Percentiles rank a stretch among this genome's conserved stretches.
Conservation (phyloP, 176 grass and related monocot genomes). For the Cocos nucifera region DNA sequence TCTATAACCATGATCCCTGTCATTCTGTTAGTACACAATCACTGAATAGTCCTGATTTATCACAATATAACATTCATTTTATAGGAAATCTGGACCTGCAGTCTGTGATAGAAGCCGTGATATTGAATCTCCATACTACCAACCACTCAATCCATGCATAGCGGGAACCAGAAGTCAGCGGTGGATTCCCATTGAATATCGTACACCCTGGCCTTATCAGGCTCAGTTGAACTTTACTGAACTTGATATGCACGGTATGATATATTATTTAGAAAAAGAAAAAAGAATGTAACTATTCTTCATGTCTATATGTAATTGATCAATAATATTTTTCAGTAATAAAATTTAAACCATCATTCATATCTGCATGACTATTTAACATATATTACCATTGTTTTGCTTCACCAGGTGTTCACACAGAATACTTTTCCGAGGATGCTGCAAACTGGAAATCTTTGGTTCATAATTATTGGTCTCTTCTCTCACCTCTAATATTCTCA, state of each 20-base stretch:
- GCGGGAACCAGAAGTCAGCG: constrained; percentile 78
- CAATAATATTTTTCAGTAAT: too few species aligned
- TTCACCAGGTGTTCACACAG: constrained; percentile 49
- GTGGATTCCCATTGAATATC: constrained; percentile 83
- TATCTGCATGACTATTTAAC: too few species aligned
- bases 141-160: constrained; percentile 79
- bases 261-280: too few species aligned
- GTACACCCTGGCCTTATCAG: constrained; percentile 68
- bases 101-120: constrained; percentile 66
- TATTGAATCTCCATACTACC: constrained; percentile 81
- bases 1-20: neutral
- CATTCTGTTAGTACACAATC: too few species aligned
- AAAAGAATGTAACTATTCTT: too few species aligned
- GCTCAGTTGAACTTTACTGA: constrained; percentile 70
- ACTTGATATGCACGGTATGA: constrained; percentile 71
- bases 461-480: constrained; percentile 90
- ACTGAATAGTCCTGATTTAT: too few species aligned
- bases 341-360: too few species aligned
- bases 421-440: constrained; percentile 69
- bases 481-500: constrained; percentile 96
- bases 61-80: constrained; percentile 13
- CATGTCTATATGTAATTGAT: too few species aligned
- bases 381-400: constrained; percentile 9
- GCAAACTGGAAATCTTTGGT: constrained; percentile 68
- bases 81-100: constrained; percentile 67